These are phyloP conservation scores for Tetracladium marchalianum DNA, from an alignment of 495 filamentous ascomycete genomes.

Conservation along the genomic window DNA sequence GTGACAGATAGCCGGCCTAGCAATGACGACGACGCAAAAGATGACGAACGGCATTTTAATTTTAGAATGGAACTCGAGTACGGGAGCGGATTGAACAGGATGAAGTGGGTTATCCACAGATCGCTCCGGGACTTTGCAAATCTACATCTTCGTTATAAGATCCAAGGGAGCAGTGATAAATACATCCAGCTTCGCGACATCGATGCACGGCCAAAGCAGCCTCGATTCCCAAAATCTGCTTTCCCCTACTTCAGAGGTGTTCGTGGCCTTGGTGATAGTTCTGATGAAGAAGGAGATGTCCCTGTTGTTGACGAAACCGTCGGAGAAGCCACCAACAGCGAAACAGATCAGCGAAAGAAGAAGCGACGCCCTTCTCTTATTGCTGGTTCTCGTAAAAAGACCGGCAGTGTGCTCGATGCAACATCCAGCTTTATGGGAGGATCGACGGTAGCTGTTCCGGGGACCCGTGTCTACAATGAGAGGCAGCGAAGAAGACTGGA, in stretches of 20 bases:
- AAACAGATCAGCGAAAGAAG: constrained; percentile 31
- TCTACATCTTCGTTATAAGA: constrained; percentile 84
- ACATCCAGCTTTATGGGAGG: constrained; percentile 19
- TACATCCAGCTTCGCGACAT: constrained; percentile 55
- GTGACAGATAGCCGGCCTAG: constrained; percentile 60
- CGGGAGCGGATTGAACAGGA: constrained; percentile 85
- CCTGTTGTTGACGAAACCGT: constrained; percentile 34
- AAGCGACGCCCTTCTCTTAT: constrained; percentile 56
- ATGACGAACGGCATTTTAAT: constrained; percentile 70
- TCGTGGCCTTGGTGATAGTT: constrained; percentile 68
- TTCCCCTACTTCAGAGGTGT: constrained; percentile 84
- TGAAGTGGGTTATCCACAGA: constrained; percentile 93
- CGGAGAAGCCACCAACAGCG: constrained; percentile 37
- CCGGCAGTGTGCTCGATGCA: constrained; percentile 30
- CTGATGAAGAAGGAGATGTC: constrained; percentile 59
- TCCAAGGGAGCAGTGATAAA: constrained; percentile 70
- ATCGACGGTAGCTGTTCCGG: constrained; percentile 28
- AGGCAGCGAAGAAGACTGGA: constrained; percentile 81
- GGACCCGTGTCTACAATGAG: constrained; percentile 27
- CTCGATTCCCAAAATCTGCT: constrained; percentile 80
- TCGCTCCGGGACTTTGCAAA: constrained; percentile 85
- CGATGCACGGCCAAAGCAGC: constrained; percentile 55
- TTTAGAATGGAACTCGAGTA: constrained; percentile 95
- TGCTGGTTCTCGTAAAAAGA: constrained; percentile 46
- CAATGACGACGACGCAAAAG: constrained; percentile 27